Evolutionary conservation across 2,329 filamentous ascomycete genomes (phyloP).

Genomic region (Aspergillus proliferans): DNA sequence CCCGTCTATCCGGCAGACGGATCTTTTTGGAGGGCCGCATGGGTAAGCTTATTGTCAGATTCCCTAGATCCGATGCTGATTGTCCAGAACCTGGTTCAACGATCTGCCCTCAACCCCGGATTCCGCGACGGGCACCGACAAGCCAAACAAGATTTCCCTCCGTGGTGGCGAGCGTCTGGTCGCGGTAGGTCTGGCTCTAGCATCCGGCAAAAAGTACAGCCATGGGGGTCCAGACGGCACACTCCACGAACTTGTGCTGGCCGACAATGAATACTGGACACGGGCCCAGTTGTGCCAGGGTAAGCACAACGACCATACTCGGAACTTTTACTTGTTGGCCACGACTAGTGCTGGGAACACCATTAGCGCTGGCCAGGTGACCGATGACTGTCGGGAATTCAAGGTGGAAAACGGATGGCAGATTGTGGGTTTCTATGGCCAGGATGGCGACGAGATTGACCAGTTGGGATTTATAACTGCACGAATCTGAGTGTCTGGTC

Average conservation of each 20-base stretch:
- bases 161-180: slow-evolving; percentile 48
- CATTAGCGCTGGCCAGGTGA: slow-evolving; percentile 42
- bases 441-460: slow-evolving; percentile 52
- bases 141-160: slow-evolving; percentile 28
- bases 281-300: slow-evolving; percentile 48
- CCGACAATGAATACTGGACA: slow-evolving; percentile 44
- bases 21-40: slow-evolving; percentile 22
- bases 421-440: slow-evolving; percentile 50
- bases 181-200: slow-evolving; percentile 43
- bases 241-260: slow-evolving; percentile 40
- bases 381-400: slow-evolving; percentile 43
- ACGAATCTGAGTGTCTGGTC: slow-evolving; percentile 32
- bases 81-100: slow-evolving; percentile 45
- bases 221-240: slow-evolving; percentile 53
- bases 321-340: slow-evolving; percentile 53
- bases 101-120: slow-evolving; percentile 41
- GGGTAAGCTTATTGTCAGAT: slow-evolving; percentile 8
- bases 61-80: neutral
- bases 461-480: slow-evolving; percentile 38
- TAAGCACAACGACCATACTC: slow-evolving; percentile 40
- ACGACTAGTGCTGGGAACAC: slow-evolving; percentile 46
- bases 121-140: slow-evolving; percentile 25
- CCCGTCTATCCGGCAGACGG: slow-evolving; percentile 43
- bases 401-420: slow-evolving; percentile 46
- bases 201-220: slow-evolving; percentile 43